Conservation (phyloP, 2,329 filamentous ascomycete species). For the Teratosphaeria viscida region DNA sequence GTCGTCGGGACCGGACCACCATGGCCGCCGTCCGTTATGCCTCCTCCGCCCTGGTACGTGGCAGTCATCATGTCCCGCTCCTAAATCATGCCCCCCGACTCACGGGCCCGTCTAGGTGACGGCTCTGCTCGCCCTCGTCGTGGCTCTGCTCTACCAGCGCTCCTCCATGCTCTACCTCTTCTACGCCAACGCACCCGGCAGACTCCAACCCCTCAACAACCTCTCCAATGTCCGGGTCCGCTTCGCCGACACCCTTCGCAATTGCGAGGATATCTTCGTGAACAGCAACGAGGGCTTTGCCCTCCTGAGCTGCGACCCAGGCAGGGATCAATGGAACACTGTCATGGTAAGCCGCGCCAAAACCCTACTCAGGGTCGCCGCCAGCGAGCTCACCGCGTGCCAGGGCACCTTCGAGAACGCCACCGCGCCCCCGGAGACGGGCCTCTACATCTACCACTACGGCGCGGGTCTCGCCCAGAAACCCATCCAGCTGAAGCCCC, state of each 20-base stretch:
- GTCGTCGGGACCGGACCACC: neutral
- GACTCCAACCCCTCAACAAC: conserved; percentile 7
- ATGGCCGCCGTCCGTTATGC: neutral
- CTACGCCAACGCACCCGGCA: conserved; percentile 11
- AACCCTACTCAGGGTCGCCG: neutral
- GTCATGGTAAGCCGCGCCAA: conserved; percentile 29
- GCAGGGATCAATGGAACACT: conserved; percentile 35
- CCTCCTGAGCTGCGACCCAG: conserved; percentile 34
- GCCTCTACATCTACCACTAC: conserved; percentile 33
- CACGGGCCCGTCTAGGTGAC: neutral
- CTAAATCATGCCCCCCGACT: neutral
- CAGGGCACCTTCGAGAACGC: conserved; percentile 21
- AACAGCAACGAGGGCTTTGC: conserved; percentile 28
- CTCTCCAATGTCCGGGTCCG: conserved; percentile 20
- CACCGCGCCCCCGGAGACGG: conserved; percentile 15
- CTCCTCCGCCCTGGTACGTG: neutral
- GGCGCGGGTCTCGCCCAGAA: conserved; percentile 8
- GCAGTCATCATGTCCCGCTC: neutral
- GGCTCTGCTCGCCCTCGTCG: neutral
- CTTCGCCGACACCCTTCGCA: conserved; percentile 28
- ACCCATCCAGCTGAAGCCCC: conserved; percentile 19
- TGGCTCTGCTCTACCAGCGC: conserved; percentile 13
- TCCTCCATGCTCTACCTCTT: conserved; percentile 8
- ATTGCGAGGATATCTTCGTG: conserved; percentile 36
- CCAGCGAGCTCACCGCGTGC: neutral